Base-by-base conservation (phyloP, 75 land plant genomes). In the Cunninghamia lanceolata region DNA sequence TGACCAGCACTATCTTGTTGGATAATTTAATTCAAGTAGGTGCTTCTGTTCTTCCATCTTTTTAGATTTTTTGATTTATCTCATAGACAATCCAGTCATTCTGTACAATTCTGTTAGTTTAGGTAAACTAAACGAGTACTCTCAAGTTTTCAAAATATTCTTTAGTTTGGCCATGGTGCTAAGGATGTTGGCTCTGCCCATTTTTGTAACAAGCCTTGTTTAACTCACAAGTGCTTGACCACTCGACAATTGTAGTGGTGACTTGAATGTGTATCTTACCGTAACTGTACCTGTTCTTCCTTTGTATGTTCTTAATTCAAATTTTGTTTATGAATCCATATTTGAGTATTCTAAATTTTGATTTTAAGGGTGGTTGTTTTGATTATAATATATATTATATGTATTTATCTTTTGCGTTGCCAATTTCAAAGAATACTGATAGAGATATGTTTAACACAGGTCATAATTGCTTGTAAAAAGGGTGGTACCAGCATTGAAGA, bases 401-500 rank as follows among this genome's bases (percentile, higher is more conserved):
- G 50, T 8, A 11, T 80, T 45, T n/a, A 10, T 80, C 1, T n/a
- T 45, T 50, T 43, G 13, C 28, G n/a, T 80, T 80, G 32, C 30
- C 14, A 11, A n/a, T 21, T 80, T 13, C 46, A 4, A 73, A 80
- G 50, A 80, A n/a, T n/a, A 28, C 45, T 80, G 32, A 80, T 45
- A 19, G 11, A 80, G 30, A 19, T 28, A 43, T 84, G 9, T 52
- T 80, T 56, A 52, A 4, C 75, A 56, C 93, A 98, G 99, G 89
- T 98, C 66, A 98, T 98, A 19, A 95, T 98, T 87, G 97, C 96
- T 39, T 98, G 99, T 83, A 88, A 91, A 35, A 94, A 98, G 86
- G 99, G 99, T 82, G 99, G 99, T 76, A 98, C 99, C 78, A 96
- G 97, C 94, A 98, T 98, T 77, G 99, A 98, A 86, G 99, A 98